A percentile compares a stretch with the other conserved stretches of the same genome.
These are phyloP conservation scores for Paxillus ammoniavirescens DNA, from an alignment of 768 basidiomycete genomes.

Conservation along the genomic window DNA sequence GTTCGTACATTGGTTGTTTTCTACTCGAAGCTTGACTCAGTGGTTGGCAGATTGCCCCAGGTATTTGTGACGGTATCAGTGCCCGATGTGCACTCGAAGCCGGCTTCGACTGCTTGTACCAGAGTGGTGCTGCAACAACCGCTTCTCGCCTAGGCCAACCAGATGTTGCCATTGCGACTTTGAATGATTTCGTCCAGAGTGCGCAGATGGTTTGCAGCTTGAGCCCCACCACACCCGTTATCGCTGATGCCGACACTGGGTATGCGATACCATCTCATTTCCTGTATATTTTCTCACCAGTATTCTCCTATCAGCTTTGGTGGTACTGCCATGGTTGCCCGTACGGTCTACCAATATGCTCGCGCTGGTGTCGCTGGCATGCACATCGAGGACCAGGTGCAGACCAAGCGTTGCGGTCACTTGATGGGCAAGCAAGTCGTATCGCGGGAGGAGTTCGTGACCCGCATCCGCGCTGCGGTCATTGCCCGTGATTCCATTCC, in stretches of 20 bases:
- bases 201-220: constrained; percentile 71
- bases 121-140: constrained; percentile 80
- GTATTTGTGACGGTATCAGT: constrained; percentile 78
- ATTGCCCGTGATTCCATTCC: constrained; percentile 75
- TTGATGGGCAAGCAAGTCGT: constrained; percentile 81
- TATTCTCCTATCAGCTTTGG: constrained; percentile 46
- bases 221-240: constrained; percentile 64
- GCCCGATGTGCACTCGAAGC: constrained; percentile 79
- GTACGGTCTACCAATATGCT: constrained; percentile 70
- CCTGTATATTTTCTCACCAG: constrained; percentile 15
- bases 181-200: constrained; percentile 73
- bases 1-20: constrained; percentile 38
- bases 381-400: constrained; percentile 83
- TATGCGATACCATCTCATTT: constrained; percentile 22
- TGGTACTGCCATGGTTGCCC: constrained; percentile 72
- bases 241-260: constrained; percentile 82
- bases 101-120: constrained; percentile 75
- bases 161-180: constrained; percentile 75
- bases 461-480: constrained; percentile 74
- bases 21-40: constrained; percentile 2
- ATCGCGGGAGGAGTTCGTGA: constrained; percentile 71
- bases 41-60: constrained; percentile 59
- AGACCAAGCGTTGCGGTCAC: constrained; percentile 79
- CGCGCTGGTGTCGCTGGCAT: constrained; percentile 70
- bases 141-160: constrained; percentile 76